These are phyloP conservation scores for Leucosporidium scottii DNA, from an alignment of 768 basidiomycete genomes.

Conservation along the genomic window DNA sequence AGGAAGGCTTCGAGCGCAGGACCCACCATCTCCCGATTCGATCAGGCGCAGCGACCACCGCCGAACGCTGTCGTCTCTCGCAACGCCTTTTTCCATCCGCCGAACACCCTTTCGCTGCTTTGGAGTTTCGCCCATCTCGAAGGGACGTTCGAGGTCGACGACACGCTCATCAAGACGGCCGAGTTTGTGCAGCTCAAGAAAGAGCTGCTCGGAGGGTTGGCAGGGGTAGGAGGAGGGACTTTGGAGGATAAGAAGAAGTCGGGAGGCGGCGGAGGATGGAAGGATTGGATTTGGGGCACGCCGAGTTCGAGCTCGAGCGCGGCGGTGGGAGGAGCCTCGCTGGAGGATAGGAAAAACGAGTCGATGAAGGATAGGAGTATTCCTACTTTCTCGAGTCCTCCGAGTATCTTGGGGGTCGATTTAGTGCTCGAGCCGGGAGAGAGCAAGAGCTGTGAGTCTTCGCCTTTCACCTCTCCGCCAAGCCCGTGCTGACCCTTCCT, in stretches of 20 bases:
- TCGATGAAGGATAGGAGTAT: slow-evolving; percentile 47
- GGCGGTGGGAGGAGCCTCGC: slow-evolving; percentile 39
- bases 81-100: slow-evolving; percentile 14
- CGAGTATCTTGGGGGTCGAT: slow-evolving; percentile 85
- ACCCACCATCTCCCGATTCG: background rate
- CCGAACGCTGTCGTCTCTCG: background rate
- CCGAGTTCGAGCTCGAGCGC: slow-evolving; percentile 38
- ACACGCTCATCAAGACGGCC: slow-evolving; percentile 34
- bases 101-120: slow-evolving; percentile 61
- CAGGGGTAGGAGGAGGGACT: slow-evolving; percentile 35
- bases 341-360: slow-evolving; percentile 44
- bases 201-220: slow-evolving; percentile 25
- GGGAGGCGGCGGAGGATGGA: slow-evolving; percentile 14
- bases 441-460: slow-evolving; percentile 65
- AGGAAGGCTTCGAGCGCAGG: background rate
- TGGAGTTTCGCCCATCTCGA: slow-evolving; percentile 78
- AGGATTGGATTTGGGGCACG: slow-evolving; percentile 37
- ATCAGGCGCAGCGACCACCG: no score
- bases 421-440: slow-evolving; percentile 73
- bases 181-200: slow-evolving; percentile 37
- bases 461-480: slow-evolving; percentile 1
- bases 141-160: slow-evolving; percentile 57
- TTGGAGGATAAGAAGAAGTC: slow-evolving; percentile 24
- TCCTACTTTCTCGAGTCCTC: slow-evolving; percentile 78
- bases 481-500: background rate